These are phyloP conservation scores for Funneliformis geosporum DNA, from an alignment of 192 early-diverging fungal species.

Conservation along the genomic window DNA sequence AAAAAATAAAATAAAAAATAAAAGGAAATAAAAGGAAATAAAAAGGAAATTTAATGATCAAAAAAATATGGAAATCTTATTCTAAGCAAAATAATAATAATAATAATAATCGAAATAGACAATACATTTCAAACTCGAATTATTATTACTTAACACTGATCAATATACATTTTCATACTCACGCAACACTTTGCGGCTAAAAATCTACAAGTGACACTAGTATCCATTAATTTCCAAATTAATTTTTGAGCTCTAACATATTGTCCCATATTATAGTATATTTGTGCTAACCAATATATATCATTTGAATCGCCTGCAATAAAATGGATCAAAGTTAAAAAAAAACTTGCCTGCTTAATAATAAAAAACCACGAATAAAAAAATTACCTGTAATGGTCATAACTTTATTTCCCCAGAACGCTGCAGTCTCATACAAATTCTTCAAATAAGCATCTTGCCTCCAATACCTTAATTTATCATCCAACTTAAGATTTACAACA, in stretches of 20 bases:
- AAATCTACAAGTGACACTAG: conserved; percentile 51
- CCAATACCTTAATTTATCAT: conserved; percentile 52
- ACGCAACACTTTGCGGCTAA: conserved; percentile 59
- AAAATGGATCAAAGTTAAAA: background rate
- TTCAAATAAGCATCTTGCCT: conserved; percentile 55
- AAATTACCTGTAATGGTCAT: conserved; percentile 57
- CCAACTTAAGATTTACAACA: background rate
- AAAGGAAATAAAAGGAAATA: background rate
- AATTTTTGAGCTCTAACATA: conserved; percentile 51
- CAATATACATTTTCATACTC: conserved; percentile 31
- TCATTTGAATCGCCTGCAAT: conserved; percentile 52
- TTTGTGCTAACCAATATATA: conserved; percentile 50
- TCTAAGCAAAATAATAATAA: conserved; percentile 1
- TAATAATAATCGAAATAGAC: background rate
- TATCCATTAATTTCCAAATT: conserved; percentile 44
- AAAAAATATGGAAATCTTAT: background rate
- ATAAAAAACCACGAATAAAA: background rate
- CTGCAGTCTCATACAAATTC: conserved; percentile 56
- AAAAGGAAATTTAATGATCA: background rate
- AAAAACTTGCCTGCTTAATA: background rate
- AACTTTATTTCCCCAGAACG: conserved; percentile 70
- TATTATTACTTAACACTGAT: background rate
- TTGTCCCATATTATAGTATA: conserved; percentile 50
- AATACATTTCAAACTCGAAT: conserved; percentile 1
- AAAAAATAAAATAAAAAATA: background rate